Percentiles rank a stretch among this genome's conserved stretches.
These are phyloP conservation scores for Globisporangium recalcitrans DNA, from an alignment of 352 stramenopile species.

Conservation along the genomic window DNA sequence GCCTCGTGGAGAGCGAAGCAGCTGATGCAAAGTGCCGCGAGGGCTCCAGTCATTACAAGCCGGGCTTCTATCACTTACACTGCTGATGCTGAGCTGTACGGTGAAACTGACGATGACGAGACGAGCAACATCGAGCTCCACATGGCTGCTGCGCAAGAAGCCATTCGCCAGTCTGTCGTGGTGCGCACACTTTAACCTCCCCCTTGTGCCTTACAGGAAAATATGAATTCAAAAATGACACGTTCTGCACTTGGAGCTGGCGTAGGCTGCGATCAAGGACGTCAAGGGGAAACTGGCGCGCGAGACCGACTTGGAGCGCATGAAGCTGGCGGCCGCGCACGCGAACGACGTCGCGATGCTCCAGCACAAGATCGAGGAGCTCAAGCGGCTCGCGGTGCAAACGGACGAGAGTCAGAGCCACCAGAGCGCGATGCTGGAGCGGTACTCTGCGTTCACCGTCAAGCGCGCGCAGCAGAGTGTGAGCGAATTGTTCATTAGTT, in stretches of 20 bases:
- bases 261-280: constrained; percentile 23
- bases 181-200: too few species aligned
- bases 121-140: constrained; percentile 26
- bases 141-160: constrained; percentile 30
- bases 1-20: constrained; percentile 1
- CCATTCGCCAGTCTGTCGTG: constrained; percentile 29
- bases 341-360: constrained; percentile 40
- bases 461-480: constrained; percentile 21
- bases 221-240: background rate
- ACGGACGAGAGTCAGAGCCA: constrained; percentile 12
- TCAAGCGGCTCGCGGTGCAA: constrained; percentile 21
- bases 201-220: background rate
- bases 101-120: constrained; percentile 1
- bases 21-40: background rate
- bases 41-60: background rate
- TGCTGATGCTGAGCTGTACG: background rate
- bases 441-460: constrained; percentile 24
- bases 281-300: constrained; percentile 21
- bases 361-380: constrained; percentile 38
- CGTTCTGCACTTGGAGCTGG: background rate
- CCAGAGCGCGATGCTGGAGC: constrained; percentile 23
- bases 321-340: constrained; percentile 44
- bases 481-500: constrained; percentile 1
- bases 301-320: constrained; percentile 29
- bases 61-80: background rate